A percentile compares a stretch with the other conserved stretches of the same genome.
Conservation (phyloP, 306 rosid species). For the Pyrus betulifolia region DNA sequence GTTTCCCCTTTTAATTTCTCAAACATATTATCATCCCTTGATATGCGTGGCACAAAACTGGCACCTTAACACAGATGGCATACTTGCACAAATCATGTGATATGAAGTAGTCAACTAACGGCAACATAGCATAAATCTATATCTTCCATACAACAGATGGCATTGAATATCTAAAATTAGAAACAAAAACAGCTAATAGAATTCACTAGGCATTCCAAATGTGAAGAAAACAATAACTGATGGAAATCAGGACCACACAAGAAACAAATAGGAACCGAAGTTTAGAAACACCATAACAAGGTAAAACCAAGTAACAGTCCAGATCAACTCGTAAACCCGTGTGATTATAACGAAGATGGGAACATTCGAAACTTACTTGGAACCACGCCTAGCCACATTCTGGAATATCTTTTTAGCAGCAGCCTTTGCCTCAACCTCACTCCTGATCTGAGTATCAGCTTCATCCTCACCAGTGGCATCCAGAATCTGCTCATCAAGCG, state of each 20-base stretch:
- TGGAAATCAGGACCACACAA: not conserved
- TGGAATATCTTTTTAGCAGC: slow-evolving; percentile 80
- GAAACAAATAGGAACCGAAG: not conserved
- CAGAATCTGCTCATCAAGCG: slow-evolving; percentile 59
- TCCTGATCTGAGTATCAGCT: slow-evolving; percentile 45
- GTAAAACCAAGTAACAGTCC: not conserved
- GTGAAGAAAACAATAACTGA: not conserved
- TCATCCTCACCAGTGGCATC: slow-evolving; percentile 43
- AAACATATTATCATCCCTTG: not conserved
- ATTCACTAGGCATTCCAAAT: not conserved
- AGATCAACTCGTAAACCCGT: not conserved
- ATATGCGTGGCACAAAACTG: not conserved
- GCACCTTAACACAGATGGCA: not conserved
- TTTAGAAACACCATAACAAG: not conserved
- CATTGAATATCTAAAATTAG: not conserved
- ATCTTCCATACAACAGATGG: not conserved
- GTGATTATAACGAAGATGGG: not conserved
- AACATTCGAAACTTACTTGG: slow-evolving; percentile 39
- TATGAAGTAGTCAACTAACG: not conserved
- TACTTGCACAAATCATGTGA: not conserved
- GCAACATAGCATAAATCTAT: not conserved
- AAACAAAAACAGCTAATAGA: not conserved
- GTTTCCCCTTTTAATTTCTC: not conserved
- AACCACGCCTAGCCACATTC: slow-evolving; percentile 66
- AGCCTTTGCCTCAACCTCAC: slow-evolving; percentile 69